phyloP scores from a whole-genome alignment of 2,329 filamentous ascomycete species.

The Sporothrix variecibatus region DNA sequence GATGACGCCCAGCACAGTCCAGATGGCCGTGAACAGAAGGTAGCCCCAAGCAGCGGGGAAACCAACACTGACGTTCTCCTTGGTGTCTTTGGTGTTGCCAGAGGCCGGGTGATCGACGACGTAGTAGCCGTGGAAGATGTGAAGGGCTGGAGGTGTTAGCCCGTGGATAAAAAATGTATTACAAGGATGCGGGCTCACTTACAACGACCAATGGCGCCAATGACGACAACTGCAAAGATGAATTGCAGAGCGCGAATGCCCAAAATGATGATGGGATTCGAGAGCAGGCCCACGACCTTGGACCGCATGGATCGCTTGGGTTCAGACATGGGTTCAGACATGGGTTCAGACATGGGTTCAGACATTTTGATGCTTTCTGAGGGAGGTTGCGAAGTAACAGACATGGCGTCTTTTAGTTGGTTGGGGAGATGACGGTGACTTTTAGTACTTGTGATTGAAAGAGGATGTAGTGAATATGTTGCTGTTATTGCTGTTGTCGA shows the following conservation, averaged over 20 bases:
- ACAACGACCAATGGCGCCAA: neutral
- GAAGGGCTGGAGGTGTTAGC: neutral
- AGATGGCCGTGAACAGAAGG: slow-evolving; percentile 1
- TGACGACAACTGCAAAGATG: neutral
- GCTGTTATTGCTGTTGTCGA: neutral
- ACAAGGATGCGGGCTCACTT: neutral
- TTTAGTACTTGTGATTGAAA: neutral
- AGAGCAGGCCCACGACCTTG: neutral
- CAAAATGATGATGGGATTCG: neutral
- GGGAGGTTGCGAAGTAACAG: neutral
- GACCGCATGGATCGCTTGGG: neutral
- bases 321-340: too few species aligned
- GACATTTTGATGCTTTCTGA: neutral
- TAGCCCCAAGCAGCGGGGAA: slow-evolving; percentile 9
- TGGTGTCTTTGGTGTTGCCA: neutral
- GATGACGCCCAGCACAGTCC: neutral
- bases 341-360: too few species aligned
- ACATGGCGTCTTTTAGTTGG: neutral
- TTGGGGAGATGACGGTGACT: neutral
- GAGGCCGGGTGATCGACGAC: neutral
- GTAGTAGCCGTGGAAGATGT: neutral
- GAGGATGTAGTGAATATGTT: neutral
- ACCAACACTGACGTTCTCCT: neutral
- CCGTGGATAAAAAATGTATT: neutral
- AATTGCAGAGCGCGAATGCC: neutral